A percentile compares a stretch with the other conserved stretches of the same genome.
Evolutionary conservation across 306 rosid genomes (phyloP).

Genomic region (Trifolium dubium): DNA sequence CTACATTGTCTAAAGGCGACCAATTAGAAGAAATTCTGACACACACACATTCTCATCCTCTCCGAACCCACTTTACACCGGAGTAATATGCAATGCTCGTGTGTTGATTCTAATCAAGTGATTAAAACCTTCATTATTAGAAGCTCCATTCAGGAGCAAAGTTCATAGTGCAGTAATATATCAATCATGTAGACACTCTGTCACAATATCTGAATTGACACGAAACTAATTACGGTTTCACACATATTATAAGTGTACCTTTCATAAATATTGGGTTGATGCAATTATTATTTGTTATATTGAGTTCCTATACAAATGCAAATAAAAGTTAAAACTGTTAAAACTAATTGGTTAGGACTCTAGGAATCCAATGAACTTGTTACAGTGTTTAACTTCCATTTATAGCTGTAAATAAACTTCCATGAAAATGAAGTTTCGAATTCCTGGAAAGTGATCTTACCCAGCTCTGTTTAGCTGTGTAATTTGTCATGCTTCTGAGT

Average conservation of each 20-base stretch:
- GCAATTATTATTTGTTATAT: not conserved
- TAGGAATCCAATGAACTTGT: not conserved
- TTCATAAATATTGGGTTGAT: not conserved
- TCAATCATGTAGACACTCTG: not conserved
- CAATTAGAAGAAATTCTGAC: not conserved
- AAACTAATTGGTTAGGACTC: not conserved
- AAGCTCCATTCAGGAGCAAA: constrained; percentile 9
- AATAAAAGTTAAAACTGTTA: too few relatives aligned
- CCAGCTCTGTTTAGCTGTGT: constrained; percentile 58
- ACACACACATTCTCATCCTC: not conserved
- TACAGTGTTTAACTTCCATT: not conserved
- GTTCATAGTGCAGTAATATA: not conserved
- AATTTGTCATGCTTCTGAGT: constrained; percentile 42
- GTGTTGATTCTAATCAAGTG: constrained; percentile 36
- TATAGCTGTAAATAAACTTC: not conserved
- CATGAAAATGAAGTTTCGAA: not conserved
- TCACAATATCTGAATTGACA: not conserved
- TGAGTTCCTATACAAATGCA: not conserved
- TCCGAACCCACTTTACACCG: not conserved
- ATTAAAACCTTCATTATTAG: constrained; percentile 11
- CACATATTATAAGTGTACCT: too few relatives aligned
- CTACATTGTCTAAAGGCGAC: not conserved
- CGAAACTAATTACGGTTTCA: not conserved
- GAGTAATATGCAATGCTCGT: not conserved
- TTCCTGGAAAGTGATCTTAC: not conserved